Base-by-base conservation (phyloP, 1,139 yeast species). In the Candida sojae region DNA sequence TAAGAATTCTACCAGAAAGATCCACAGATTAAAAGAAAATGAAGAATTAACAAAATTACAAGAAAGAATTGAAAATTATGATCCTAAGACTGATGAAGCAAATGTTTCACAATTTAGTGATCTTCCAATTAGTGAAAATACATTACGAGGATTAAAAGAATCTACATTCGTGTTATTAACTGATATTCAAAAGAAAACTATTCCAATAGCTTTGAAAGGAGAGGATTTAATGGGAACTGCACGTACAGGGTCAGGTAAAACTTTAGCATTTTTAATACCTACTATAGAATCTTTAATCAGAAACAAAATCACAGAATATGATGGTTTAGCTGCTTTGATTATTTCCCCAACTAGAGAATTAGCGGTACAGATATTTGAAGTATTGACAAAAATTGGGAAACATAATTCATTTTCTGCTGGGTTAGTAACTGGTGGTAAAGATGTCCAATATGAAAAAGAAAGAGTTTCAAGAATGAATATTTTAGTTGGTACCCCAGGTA, bases 341-440 rank as follows among this genome's bases (percentile, higher is more conserved):
- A 84, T 93, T 12, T 86, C 97, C 1, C 98, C 99, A 6, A 93
- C 98, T 0, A 80, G 99, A 66, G 99, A 92, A 64, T 74, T 93
- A 52, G 97, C 99, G 0, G 86, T 90, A 55, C 99, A 93, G 68
- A 93, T 88, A 28, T 93, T 91, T 60, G 97, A 92, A 61, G 98
- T 93, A 2, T 70, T 93, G 53, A 75, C 87, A 30, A 88, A 86
- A 58, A 86, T 93, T 48, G 99, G 99, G 35, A 82, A 84, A 46
- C 77, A 83, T 57, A 88, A 86, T 57, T 76, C 84, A 10, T 83
- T 93, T 53, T 89, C 97, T 5, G 98, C 98, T 2, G 99, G 97
- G 53, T 75, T 93, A 56, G 96, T 93, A 17, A 92, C 95, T 58
- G 99, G 99, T 50, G 99, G 99, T 46, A 92, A 93, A 64, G 97